Conservation (phyloP, 2,329 filamentous ascomycete genomes). For the Fusarium setosum region DNA sequence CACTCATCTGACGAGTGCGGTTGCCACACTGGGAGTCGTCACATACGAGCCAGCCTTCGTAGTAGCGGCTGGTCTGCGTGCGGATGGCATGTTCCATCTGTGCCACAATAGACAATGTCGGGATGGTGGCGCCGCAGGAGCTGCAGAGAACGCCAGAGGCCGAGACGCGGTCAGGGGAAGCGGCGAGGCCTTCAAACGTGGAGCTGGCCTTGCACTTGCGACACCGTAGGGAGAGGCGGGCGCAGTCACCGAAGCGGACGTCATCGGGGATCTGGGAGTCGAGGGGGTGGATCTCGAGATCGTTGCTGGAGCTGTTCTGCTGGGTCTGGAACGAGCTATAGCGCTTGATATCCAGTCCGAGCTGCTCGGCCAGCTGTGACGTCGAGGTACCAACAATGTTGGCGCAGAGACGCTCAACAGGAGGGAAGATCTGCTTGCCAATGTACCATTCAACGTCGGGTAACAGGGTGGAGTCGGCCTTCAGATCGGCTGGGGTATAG, state of each 20-base stretch:
- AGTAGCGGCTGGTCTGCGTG: slow-evolving; percentile 82
- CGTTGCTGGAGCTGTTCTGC: slow-evolving; percentile 64
- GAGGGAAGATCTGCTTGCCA: slow-evolving; percentile 97
- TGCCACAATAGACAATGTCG: slow-evolving; percentile 80
- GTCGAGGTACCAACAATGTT: slow-evolving; percentile 95
- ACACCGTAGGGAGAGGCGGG: slow-evolving; percentile 82
- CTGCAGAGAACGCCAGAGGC: slow-evolving; percentile 81
- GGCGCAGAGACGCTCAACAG: slow-evolving; percentile 96
- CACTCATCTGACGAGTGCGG: slow-evolving; percentile 90
- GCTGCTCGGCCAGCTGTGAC: slow-evolving; percentile 88
- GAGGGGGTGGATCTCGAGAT: slow-evolving; percentile 85
- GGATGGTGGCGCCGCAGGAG: slow-evolving; percentile 72
- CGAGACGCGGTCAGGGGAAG: slow-evolving; percentile 69
- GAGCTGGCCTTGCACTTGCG: slow-evolving; percentile 79
- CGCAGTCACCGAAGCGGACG: slow-evolving; percentile 86
- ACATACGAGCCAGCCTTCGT: slow-evolving; percentile 91
- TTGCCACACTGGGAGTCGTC: slow-evolving; percentile 89
- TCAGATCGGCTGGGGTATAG: slow-evolving; percentile 85
- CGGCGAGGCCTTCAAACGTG: slow-evolving; percentile 80
- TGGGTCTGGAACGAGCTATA: slow-evolving; percentile 68
- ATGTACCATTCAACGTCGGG: slow-evolving; percentile 99
- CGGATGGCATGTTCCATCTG: slow-evolving; percentile 91
- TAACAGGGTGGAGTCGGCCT: slow-evolving; percentile 77
- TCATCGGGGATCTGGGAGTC: slow-evolving; percentile 95
- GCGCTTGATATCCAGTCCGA: slow-evolving; percentile 90